Evolutionary conservation across 148 eudicot species (phyloP).

Genomic region (Rhododendron ovatum): DNA sequence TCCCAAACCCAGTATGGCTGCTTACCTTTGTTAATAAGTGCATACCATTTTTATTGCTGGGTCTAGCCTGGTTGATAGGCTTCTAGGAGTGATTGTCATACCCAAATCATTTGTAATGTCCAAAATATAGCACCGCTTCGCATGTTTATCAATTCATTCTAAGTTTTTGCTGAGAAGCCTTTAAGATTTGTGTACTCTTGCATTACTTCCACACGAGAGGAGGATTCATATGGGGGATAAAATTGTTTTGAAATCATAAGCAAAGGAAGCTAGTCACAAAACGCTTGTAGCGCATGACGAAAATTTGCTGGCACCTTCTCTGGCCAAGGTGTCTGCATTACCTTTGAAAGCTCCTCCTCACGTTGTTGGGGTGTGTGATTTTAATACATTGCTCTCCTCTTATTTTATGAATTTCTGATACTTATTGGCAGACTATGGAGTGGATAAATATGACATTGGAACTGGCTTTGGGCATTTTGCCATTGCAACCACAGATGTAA

Average conservation of each 20-base stretch:
- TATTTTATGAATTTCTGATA: background rate
- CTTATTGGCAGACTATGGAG: conserved; percentile 70
- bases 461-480: conserved; percentile 98
- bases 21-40: background rate
- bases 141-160: background rate
- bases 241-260: background rate
- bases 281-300: background rate
- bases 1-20: background rate
- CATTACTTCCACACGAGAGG: background rate
- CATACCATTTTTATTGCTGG: background rate
- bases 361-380: background rate
- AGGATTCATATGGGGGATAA: background rate
- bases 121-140: background rate
- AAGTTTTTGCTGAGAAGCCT: background rate
- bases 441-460: conserved; percentile 90
- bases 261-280: background rate
- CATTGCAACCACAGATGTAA: conserved; percentile 85
- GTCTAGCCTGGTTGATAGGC: background rate
- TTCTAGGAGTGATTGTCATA: background rate
- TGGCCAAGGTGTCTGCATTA: background rate
- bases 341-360: background rate
- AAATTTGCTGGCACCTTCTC: background rate
- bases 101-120: background rate
- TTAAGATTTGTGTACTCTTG: background rate
- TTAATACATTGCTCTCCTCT: background rate